Evolutionary conservation across 495 filamentous ascomycete genomes (phyloP).

Genomic region (Penicillium lagena): DNA sequence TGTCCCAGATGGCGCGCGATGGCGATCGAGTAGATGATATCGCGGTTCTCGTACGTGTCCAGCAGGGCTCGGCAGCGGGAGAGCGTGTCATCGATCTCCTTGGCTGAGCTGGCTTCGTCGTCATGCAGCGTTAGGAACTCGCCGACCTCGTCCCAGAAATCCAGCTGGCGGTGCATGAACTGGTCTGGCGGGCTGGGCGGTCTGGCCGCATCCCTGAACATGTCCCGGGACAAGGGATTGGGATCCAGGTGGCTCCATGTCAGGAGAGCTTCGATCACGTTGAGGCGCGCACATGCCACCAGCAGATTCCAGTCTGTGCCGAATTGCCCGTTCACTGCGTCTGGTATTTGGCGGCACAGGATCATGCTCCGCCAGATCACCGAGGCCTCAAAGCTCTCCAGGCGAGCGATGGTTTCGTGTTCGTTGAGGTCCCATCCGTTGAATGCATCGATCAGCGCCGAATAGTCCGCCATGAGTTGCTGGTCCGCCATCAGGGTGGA

Average conservation of each 20-base stretch:
- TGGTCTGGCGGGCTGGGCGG: slow-evolving; percentile 40
- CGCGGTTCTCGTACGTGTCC: slow-evolving; percentile 78
- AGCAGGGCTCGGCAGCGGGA: slow-evolving; percentile 57
- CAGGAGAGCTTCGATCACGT: slow-evolving; percentile 69
- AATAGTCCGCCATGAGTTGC: slow-evolving; percentile 55
- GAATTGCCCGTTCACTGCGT: slow-evolving; percentile 28
- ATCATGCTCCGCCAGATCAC: slow-evolving; percentile 65
- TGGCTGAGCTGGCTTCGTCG: slow-evolving; percentile 49
- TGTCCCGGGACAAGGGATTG: slow-evolving; percentile 49
- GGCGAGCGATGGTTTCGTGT: slow-evolving; percentile 37
- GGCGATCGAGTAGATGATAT: slow-evolving; percentile 84
- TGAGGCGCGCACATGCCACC: slow-evolving; percentile 58
- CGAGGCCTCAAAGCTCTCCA: slow-evolving; percentile 60
- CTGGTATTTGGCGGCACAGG: slow-evolving; percentile 38
- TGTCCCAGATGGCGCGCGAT: slow-evolving; percentile 68
- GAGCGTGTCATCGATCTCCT: slow-evolving; percentile 59
- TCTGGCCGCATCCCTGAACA: slow-evolving; percentile 30
- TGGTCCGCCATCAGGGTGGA: slow-evolving; percentile 49
- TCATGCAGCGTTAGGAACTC: slow-evolving; percentile 64
- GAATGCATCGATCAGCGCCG: slow-evolving; percentile 50
- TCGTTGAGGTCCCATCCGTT: slow-evolving; percentile 35
- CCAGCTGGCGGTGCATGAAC: slow-evolving; percentile 54
- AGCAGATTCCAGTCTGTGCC: slow-evolving; percentile 48
- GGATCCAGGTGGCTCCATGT: slow-evolving; percentile 56
- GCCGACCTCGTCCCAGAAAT: slow-evolving; percentile 76